Percentiles rank a stretch among this genome's conserved stretches.
phyloP scores from a whole-genome alignment of 257 asterid species.

The Eustoma russellianum region DNA sequence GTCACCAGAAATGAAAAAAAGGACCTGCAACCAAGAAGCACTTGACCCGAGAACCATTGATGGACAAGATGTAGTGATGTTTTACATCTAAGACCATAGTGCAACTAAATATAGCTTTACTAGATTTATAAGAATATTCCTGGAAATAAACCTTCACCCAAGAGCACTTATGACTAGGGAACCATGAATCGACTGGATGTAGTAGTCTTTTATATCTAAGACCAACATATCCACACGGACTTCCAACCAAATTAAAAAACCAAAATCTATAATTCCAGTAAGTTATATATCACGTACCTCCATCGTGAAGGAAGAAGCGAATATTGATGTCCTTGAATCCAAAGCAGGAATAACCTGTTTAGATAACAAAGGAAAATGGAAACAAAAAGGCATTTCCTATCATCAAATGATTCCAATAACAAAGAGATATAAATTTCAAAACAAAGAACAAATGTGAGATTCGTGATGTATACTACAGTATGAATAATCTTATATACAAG shows the following conservation, averaged over 20 bases:
- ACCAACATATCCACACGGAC: background rate
- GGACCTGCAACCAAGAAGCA: too few relatives aligned
- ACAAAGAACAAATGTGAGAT: background rate
- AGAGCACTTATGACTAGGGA: too few relatives aligned
- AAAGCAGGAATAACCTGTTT: slow-evolving; percentile 95
- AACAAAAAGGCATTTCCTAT: background rate
- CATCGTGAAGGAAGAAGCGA: slow-evolving; percentile 95
- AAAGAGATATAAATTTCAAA: background rate
- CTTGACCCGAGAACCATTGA: too few relatives aligned
- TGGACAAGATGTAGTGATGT: too few relatives aligned
- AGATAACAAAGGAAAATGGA: background rate
- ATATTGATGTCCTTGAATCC: slow-evolving; percentile 86
- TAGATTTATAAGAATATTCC: too few relatives aligned
- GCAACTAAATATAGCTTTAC: too few relatives aligned
- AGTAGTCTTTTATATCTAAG: background rate
- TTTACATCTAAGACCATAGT: too few relatives aligned
- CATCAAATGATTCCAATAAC: background rate
- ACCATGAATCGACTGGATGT: background rate
- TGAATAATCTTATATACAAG: background rate
- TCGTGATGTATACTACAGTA: background rate
- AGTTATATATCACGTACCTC: slow-evolving; percentile 51
- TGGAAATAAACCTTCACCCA: too few relatives aligned
- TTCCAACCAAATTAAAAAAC: too few relatives aligned
- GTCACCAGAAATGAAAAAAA: too few relatives aligned
- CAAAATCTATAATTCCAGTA: background rate